Evolutionary conservation across 306 rosid genomes (phyloP), one percentile per base, ranked within the genome.

Genomic region (Sicyos baderoa): DNA sequence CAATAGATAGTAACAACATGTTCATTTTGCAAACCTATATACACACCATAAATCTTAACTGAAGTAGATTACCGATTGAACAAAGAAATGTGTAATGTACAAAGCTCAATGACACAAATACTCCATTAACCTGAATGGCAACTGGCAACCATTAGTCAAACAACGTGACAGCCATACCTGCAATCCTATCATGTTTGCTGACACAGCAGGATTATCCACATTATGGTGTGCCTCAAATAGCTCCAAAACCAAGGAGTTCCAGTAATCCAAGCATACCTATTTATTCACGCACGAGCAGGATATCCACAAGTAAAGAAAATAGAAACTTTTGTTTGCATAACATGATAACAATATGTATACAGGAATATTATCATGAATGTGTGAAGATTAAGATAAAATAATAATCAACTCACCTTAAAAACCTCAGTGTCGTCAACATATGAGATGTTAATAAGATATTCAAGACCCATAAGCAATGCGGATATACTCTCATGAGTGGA

Each of bases 341-440:
- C n/a, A n/a, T n/a, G n/a, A n/a, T n/a, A n/a, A 61, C 11, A 9
- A 11, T 23, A 27, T 23, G 51, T 9, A 18, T 63, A 19, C 52
- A 16, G 1, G 55, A 21, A 5, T 47, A 21, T 15, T 22, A 22
- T 25, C 18, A 12, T 44, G 54, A 64, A 44, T 22, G 22, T 13
- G 37, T 10, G 27, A 21, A 3, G 1, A 66, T 45, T 66, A 15
- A 22, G 40, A 44, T 47, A 0, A 45, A 21, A 40, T 2, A 63
- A 1, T 47, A 66, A 22, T 21, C 21, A 65, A 9, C 54, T 55
- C 78, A 93, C 99, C 99, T 93, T 93, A 61, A 93, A 93, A 67
- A 93, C 99, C 78, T 93, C 99, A 0, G 94, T 93, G 76, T 93
- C 99, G 49, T 90, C 99, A 47, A 93, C 99, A 53, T 86, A 93